Conservation (phyloP, 768 basidiomycete genomes). For the Tremella fuciformis region DNA sequence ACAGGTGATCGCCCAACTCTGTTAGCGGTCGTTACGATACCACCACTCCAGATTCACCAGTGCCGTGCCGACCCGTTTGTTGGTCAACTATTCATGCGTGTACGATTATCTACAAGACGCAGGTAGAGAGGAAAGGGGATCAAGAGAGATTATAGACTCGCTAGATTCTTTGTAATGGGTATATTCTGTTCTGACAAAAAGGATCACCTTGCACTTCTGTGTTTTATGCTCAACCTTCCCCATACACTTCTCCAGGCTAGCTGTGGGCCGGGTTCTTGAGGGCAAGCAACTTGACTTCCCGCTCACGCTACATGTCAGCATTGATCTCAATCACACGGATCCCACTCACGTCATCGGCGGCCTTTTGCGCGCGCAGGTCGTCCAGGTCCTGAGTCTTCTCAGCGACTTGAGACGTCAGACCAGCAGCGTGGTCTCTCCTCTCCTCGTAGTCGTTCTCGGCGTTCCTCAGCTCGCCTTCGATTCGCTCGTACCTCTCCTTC, state of each 20-base stretch:
- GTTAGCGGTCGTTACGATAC: too few relatives aligned
- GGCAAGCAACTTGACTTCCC: slow-evolving; percentile 48
- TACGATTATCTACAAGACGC: too few relatives aligned
- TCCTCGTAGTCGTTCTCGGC: slow-evolving; percentile 53
- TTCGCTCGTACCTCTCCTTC: slow-evolving; percentile 54
- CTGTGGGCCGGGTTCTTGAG: slow-evolving; percentile 51
- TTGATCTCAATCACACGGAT: not conserved
- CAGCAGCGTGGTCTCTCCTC: slow-evolving; percentile 60
- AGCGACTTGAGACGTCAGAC: slow-evolving; percentile 63
- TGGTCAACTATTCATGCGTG: too few relatives aligned
- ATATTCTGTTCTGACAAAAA: too few relatives aligned
- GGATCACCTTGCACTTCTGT: too few relatives aligned
- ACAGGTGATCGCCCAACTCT: too few relatives aligned
- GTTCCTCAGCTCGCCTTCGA: slow-evolving; percentile 48
- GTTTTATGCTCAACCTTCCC: too few relatives aligned
- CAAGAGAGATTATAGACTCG: too few relatives aligned
- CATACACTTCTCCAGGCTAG: slow-evolving; percentile 18
- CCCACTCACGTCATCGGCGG: slow-evolving; percentile 62
- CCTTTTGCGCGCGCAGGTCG: slow-evolving; percentile 62
- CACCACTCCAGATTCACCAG: too few relatives aligned
- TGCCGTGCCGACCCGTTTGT: too few relatives aligned
- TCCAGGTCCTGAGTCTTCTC: slow-evolving; percentile 75
- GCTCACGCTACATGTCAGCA: slow-evolving; percentile 42
- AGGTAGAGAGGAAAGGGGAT: too few relatives aligned
- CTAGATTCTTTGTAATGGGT: too few relatives aligned